These are phyloP conservation scores for Parasitella parasitica DNA, from an alignment of 371 early-diverging fungal species.

Conservation along the genomic window DNA sequence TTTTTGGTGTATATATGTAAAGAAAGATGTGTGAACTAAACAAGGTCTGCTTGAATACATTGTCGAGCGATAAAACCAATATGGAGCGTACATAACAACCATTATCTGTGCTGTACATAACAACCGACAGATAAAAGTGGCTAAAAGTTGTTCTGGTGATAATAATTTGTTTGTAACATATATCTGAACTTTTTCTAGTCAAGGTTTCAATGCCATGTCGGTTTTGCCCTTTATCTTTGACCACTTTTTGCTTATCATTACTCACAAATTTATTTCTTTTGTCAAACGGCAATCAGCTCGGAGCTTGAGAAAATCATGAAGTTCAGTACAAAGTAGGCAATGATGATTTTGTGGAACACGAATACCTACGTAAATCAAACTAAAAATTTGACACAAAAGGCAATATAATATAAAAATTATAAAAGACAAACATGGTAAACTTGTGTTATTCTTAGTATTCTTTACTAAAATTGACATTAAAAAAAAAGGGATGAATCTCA, in stretches of 20 bases:
- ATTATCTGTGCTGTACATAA: background rate
- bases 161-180: background rate
- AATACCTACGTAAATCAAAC: background rate
- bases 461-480: no score
- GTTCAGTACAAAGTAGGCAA: background rate
- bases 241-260: background rate
- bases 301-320: background rate
- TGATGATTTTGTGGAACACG: background rate
- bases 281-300: background rate
- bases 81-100: background rate
- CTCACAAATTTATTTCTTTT: background rate
- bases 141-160: background rate
- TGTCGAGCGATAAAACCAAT: background rate
- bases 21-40: no score
- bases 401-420: background rate
- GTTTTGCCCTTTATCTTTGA: background rate
- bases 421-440: background rate
- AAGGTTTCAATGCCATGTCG: background rate
- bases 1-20: no score
- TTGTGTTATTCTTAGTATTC: background rate
- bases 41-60: no score
- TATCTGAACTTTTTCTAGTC: background rate
- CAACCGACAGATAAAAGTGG: background rate
- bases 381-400: background rate
- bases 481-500: no score